Base-by-base conservation (phyloP, 768 basidiomycete genomes). In the Neoboletus subvelutipes region DNA sequence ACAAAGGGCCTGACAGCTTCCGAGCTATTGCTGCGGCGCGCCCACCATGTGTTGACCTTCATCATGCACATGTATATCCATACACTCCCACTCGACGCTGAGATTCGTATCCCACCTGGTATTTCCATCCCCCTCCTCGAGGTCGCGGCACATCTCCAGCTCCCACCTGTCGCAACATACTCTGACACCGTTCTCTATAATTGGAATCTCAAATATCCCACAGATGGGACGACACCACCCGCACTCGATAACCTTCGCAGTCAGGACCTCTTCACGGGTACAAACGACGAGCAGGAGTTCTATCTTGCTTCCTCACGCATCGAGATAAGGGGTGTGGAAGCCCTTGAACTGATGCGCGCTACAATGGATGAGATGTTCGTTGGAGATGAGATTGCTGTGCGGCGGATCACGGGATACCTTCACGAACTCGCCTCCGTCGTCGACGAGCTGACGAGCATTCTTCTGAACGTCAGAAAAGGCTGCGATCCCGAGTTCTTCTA, bases 121-220 rank as follows among this genome's bases (percentile, higher is more conserved):
- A 73, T 98, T 51, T 79, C 90, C 10, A 70, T 92, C 6, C 94
- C 95, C 1, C 81, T 93, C 34, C 78, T 94, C 20, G 79, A 83
- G 54, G 80, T 93, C 17, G 90, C 83, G 24, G 70, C 77, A 0
- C 75, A 86, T 45, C 83, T 97, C 11, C 85, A 89, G 53, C 75
- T 97, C 2, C 94, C 95, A 0, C 93, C 95, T 0, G 77, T 96
- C 40, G 78, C 94, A 55, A 97, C 94, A 4, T 97, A 94, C 68
- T 87, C 94, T 11, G 94, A 96, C 69, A 88, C 87, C 29, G 94
- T 97, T 9, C 80, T 97, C 28, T 97, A 94, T 74, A 96, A 96
- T 69, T 91, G 88, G 87, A 62, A 31, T 64, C 78, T 62, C 61
- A 76, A 41, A 40, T 45, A 36, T 67, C 73, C 60, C 74, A 45